These are phyloP conservation scores for Zygosaccharomyces pseudorouxii DNA, from an alignment of 805 yeast species.

Conservation along the genomic window DNA sequence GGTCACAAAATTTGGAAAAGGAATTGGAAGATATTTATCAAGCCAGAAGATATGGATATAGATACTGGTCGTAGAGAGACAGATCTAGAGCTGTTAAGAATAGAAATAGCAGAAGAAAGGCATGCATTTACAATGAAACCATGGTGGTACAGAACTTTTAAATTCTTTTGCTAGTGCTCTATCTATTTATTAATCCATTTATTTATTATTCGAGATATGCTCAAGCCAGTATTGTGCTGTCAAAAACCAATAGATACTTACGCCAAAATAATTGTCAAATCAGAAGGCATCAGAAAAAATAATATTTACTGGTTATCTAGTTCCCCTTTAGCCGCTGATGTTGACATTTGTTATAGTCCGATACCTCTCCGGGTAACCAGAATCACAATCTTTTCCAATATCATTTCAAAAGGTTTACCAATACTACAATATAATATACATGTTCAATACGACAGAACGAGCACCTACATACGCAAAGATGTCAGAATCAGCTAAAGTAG, in stretches of 20 bases:
- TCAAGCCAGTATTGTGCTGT: too few species aligned
- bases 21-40: conserved; percentile 40
- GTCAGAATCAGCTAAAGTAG: conserved; percentile 2
- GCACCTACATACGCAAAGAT: not conserved
- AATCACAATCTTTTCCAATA: too few species aligned
- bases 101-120: conserved; percentile 50
- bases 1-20: conserved; percentile 54
- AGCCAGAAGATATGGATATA: conserved; percentile 50
- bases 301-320: too few species aligned
- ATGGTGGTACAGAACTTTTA: conserved; percentile 41
- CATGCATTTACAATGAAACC: conserved; percentile 42
- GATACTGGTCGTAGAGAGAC: conserved; percentile 58
- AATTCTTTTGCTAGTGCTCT: conserved; percentile 43
- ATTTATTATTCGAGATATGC: not conserved
- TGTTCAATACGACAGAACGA: not conserved
- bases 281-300: too few species aligned
- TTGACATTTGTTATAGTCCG: too few species aligned
- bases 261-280: too few species aligned
- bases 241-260: too few species aligned
- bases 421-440: too few species aligned
- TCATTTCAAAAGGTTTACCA: too few species aligned
- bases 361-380: too few species aligned
- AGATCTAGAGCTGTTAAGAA: conserved; percentile 49
- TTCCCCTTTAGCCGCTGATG: too few species aligned
- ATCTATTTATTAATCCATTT: not conserved